Evolutionary conservation across 352 stramenopile genomes (phyloP).

Genomic region (Phytopythium aichiense): DNA sequence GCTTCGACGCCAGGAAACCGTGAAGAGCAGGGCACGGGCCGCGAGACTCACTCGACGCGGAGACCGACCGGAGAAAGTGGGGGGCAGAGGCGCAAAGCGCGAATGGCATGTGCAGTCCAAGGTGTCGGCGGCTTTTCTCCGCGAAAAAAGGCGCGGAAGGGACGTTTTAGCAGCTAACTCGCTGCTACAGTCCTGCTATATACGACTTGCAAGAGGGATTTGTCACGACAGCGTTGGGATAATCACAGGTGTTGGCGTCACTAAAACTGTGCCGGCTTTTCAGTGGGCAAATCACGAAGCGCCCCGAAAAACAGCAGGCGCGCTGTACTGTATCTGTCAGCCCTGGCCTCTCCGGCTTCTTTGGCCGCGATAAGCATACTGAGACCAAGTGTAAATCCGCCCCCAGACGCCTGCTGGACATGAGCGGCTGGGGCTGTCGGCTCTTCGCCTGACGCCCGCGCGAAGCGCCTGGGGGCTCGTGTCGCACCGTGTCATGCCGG

Average conservation of each 20-base stretch:
- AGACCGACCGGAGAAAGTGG: neutral
- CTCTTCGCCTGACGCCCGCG: no score
- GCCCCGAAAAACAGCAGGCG: conserved; percentile 7
- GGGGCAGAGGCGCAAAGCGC: neutral
- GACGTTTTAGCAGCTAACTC: neutral
- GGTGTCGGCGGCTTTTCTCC: neutral
- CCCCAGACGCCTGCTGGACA: no score
- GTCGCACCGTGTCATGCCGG: no score
- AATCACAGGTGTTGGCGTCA: neutral
- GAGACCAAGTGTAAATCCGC: neutral
- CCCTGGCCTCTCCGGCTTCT: neutral
- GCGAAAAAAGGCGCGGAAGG: neutral
- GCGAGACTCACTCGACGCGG: neutral
- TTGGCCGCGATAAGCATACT: neutral
- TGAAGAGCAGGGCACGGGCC: neutral
- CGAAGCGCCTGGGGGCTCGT: neutral
- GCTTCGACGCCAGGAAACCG: no score
- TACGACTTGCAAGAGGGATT: neutral
- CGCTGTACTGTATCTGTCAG: neutral
- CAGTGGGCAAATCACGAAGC: neutral
- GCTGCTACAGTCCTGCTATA: neutral
- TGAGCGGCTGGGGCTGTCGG: no score
- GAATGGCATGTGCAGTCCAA: neutral
- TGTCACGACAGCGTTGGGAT: neutral
- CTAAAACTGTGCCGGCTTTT: neutral